Evolutionary conservation across 2,329 filamentous ascomycete species (phyloP), one percentile per base, ranked within the genome.

Genomic region (Penicillium sp.): DNA sequence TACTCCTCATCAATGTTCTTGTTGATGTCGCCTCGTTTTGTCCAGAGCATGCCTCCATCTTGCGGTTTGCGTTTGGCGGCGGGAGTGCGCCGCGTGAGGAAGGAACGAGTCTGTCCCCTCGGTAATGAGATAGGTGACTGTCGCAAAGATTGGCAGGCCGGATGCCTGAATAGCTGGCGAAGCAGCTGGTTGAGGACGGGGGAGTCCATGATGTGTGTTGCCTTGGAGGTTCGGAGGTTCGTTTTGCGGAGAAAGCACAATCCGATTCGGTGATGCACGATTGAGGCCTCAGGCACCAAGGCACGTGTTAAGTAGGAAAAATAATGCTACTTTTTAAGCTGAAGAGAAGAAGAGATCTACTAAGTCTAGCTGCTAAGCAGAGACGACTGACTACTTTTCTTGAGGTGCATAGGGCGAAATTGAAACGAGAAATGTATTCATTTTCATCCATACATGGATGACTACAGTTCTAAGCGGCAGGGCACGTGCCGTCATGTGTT

Each of bases 1-100:
- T 93, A 93, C 75, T 98, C 93, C 47, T 91, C 86, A 2, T 84
- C 82, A 75, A 91, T 88, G 71, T 99, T 91, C 55, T 83, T 80
- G 0, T 90, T 87, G 58, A 95, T 87, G 21, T 91, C 77, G 61
- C 90, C 85, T 59, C 93, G 83, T 73, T 96, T 93, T 77, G 93
- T 91, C 95, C 95, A 98, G 67, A 87, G 81, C 75, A 85, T 89
- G 71, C 90, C 89, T 83, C 77, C 70, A 66, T 80, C 72, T 33
- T 65, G 61, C 55, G 64, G 65, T 70, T 76, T 70, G 71, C 66
- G 75, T 60, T 69, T 77, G 72, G 52, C 71, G 72, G 53, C 71
- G 73, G 59, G 65, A 48, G 63, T 60, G 51, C 69, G 67, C 46
- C 72, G 67, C 50, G 71, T 70, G 57, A 77, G 67, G 59, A 72